Base-by-base conservation (phyloP, 352 stramenopile genomes). In the Phytophthora melonis region DNA sequence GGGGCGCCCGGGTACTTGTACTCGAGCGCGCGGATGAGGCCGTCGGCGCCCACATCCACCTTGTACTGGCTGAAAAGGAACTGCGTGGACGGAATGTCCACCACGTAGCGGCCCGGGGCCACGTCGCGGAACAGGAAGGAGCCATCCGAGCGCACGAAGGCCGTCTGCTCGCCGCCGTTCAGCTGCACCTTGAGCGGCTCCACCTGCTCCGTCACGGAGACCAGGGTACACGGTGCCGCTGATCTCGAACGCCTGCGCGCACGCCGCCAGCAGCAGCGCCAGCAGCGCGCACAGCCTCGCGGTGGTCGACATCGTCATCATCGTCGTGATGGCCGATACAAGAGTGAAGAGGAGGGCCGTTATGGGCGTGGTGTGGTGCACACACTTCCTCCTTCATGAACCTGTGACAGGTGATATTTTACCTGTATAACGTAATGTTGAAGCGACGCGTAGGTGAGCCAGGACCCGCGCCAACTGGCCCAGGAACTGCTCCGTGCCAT, bases 21-120 rank as follows among this genome's bases (percentile, higher is more conserved):
- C 68, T 96, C 86, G 60, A 94, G 81, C 21, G 82, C 86, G 19
- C 82, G 86, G 47, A 90, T 81, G 18, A 84, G 65, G 8, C 83
- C 86, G 25, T 91, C 81, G 8, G 77, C 75, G 0, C 72, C 82
- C 32, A 93, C 70, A 47, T 93, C 84, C 41, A 93, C 60, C 59
- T 91, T 90, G 70, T 79, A 93, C 73, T 91, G 74, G 63, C 86
- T 93, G 72, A 96, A 96, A 21, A 94, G 78, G 74, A 87, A 89
- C 49, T 81, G 68, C 34, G 83, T 75, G 1, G 84, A 90, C 55
- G 83, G 81, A 53, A 96, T 86, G 63, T 93, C 87, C 41, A 96
- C 76, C 19, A 93, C 85, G 72, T 96, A 94, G 54, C 86, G 86
- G 36, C 86, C 89, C 7, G 83, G 79, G 5, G 76, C 76, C 14